Evolutionary conservation across 192 early-diverging fungal species (phyloP).

Genomic region (Obelidium mucronatum): DNA sequence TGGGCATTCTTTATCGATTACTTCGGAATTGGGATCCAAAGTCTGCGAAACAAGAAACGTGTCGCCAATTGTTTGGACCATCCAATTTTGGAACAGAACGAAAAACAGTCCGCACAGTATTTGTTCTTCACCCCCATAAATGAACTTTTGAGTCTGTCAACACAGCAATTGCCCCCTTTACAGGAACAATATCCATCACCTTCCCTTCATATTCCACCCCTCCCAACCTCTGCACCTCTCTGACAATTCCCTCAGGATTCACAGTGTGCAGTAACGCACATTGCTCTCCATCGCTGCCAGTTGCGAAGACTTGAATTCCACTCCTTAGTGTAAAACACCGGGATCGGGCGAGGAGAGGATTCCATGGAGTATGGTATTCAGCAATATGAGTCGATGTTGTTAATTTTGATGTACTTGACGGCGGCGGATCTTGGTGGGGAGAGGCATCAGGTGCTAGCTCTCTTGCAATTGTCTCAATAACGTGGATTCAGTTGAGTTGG

Average conservation of each 20-base stretch:
- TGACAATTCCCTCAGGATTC: neutral
- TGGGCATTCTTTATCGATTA: too few species aligned
- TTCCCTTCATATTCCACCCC: neutral
- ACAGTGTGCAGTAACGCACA: neutral
- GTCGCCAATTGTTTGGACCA: too few species aligned
- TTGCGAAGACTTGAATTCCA: neutral
- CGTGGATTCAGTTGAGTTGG: too few species aligned
- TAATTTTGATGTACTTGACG: too few species aligned
- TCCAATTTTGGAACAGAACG: too few species aligned
- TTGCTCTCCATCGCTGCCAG: neutral
- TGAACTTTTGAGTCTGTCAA: conserved; percentile 18
- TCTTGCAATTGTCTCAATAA: too few species aligned
- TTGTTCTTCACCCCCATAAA: neutral
- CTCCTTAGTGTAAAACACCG: neutral
- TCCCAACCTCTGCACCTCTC: conserved; percentile 5
- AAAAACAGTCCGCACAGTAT: too few species aligned
- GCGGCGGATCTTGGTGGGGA: too few species aligned
- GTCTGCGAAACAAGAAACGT: too few species aligned
- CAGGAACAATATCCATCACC: neutral
- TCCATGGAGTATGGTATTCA: neutral
- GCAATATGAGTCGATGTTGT: too few species aligned
- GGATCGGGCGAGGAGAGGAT: neutral
- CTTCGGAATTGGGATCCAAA: too few species aligned
- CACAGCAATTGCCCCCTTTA: neutral
- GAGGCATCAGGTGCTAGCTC: too few species aligned